Base-by-base conservation (phyloP, 2,329 filamentous ascomycete species). In the Xylariomycetidae sp. region DNA sequence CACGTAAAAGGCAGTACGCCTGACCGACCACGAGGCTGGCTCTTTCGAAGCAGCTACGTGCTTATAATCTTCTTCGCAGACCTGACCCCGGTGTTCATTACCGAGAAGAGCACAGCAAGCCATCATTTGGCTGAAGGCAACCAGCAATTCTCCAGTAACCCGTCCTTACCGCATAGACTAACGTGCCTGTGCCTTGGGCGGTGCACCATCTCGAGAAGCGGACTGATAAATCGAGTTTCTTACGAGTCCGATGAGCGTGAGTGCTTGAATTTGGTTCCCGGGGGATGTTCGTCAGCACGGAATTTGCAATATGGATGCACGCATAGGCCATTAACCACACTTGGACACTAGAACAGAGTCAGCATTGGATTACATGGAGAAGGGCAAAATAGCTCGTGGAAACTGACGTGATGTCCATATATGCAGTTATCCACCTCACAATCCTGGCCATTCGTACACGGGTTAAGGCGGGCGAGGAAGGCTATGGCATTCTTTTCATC, bases 371-470 rank as follows among this genome's bases (percentile, higher is more conserved):
- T 17, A n/a, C 15, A 30, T 8, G 16, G 19, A 8, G n/a, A 17
- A 18, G 3, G 5, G 4, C 13, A 14, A 18, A 5, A 11, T 16
- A 17, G 15, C 3, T 27, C 13, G 18, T 6, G 11, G 27, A 28
- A 16, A 64, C 72, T 61, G 49, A 77, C 73, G 47, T 81, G 69
- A 50, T 81, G 77, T 3, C 77, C 77, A 45, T 81, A 80, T 38
- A 80, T 79, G 50, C 77, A 81, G 41, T 72, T 69, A 2, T 70
- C 64, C 4, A 67, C 57, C 6, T 72, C 67, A 43, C 77, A 81
- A n/a, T 74, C 63, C 50, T 81, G 77, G 0, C 73, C 72, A 18
- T 59, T 66, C 0, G 63, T 63, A 54, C 77, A 81, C 2, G 75
- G 77, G 36, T 77, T 80, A 36, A 74, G 57, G 5, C 77, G 65